Percentiles rank a stretch among this genome's conserved stretches.
Evolutionary conservation across 352 stramenopile species (phyloP).

Genomic region (Pythium phragmiticola): DNA sequence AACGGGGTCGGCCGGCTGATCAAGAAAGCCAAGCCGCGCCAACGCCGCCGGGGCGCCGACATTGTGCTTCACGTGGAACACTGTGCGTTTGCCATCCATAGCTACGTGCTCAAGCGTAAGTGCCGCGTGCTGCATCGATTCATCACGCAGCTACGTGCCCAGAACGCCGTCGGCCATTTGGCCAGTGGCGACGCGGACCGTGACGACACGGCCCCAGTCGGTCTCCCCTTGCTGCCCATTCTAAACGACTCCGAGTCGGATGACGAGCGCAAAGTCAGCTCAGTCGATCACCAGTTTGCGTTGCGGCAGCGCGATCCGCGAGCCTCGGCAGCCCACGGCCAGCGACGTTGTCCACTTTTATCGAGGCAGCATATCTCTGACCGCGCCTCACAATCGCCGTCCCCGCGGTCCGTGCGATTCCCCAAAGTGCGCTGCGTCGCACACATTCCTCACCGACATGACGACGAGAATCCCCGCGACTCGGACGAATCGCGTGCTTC

Average conservation of each 20-base stretch:
- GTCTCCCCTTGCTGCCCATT: background rate
- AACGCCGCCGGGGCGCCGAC: conserved; percentile 27
- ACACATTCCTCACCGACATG: conserved; percentile 8
- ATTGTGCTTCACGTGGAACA: conserved; percentile 46
- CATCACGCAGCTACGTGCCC: conserved; percentile 26
- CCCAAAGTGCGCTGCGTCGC: conserved; percentile 24
- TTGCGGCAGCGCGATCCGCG: conserved; percentile 17
- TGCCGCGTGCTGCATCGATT: conserved; percentile 42
- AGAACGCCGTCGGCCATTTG: conserved; percentile 14
- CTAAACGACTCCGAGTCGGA: background rate
- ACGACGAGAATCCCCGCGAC: background rate
- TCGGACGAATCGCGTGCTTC: background rate
- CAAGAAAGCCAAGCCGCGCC: conserved; percentile 25
- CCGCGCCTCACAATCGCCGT: conserved; percentile 3
- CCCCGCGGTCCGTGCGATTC: conserved; percentile 3
- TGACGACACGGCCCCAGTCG: background rate
- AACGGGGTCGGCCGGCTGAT: background rate
- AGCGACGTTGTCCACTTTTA: conserved; percentile 6
- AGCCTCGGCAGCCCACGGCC: background rate
- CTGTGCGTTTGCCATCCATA: conserved; percentile 52
- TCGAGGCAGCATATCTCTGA: conserved; percentile 14
- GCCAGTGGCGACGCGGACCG: background rate
- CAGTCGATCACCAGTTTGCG: conserved; percentile 2
- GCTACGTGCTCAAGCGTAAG: conserved; percentile 31
- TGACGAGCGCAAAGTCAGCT: background rate